phyloP scores from a whole-genome alignment of 257 asterid genomes.

The Verbascum thapsus region DNA sequence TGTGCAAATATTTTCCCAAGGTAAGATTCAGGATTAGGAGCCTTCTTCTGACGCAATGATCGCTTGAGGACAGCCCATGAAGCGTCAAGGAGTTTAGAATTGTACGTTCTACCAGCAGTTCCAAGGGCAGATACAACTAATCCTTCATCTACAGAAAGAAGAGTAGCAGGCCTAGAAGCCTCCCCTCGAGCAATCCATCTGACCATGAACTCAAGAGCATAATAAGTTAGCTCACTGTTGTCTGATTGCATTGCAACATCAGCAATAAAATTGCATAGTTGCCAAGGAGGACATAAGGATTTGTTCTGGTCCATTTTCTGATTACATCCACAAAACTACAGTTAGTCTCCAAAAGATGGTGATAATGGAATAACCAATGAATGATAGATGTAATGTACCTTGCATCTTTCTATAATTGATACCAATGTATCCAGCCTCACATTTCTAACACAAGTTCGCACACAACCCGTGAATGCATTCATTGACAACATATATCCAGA shows the following conservation, averaged over 20 bases:
- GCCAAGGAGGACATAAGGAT: conserved; percentile 72
- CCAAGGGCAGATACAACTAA: conserved; percentile 71
- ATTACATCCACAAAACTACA: conserved; percentile 31
- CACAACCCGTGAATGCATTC: conserved; percentile 56
- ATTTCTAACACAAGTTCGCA: conserved; percentile 47
- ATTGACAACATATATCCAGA: conserved; percentile 66
- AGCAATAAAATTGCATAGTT: conserved; percentile 61
- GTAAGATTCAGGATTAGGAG: conserved; percentile 74
- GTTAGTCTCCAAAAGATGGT: conserved; percentile 25
- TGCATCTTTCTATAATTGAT: conserved; percentile 83
- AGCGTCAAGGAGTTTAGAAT: conserved; percentile 69
- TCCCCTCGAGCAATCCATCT: conserved; percentile 78
- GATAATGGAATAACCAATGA: conserved; percentile 26
- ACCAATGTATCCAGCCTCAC: conserved; percentile 67
- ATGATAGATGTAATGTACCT: conserved; percentile 58
- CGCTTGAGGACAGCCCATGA: conserved; percentile 86
- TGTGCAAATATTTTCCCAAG: conserved; percentile 69
- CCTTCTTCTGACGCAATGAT: conserved; percentile 60
- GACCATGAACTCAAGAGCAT: conserved; percentile 79
- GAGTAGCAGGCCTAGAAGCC: conserved; percentile 52
- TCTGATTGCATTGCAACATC: conserved; percentile 69
- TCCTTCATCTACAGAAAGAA: conserved; percentile 66
- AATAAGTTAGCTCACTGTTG: conserved; percentile 64
- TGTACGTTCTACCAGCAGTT: conserved; percentile 84
- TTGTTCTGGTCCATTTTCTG: conserved; percentile 95